Evolutionary conservation across 352 stramenopile genomes (phyloP).

Genomic region (Globisporangium emineosum): DNA sequence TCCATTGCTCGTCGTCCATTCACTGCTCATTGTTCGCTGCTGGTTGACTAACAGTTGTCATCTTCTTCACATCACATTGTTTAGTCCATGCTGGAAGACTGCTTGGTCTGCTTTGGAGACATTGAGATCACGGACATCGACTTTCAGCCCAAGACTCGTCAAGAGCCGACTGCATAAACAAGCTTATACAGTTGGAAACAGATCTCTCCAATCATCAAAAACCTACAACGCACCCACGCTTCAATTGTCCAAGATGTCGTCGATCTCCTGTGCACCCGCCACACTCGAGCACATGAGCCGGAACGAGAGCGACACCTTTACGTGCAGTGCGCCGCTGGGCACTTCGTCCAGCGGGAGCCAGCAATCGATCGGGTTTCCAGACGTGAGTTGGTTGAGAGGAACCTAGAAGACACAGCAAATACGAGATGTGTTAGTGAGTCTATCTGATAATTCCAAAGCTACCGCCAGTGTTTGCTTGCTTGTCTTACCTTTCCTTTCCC

Average conservation of each 20-base stretch:
- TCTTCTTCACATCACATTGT: neutral
- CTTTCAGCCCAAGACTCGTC: conserved; percentile 8
- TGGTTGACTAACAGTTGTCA: too few species aligned
- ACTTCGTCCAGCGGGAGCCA: conserved; percentile 71
- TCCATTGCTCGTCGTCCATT: too few species aligned
- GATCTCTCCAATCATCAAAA: neutral
- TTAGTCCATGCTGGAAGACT: conserved; percentile 30
- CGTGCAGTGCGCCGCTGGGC: conserved; percentile 46
- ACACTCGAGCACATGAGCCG: conserved; percentile 76
- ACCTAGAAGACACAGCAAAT: conserved; percentile 27
- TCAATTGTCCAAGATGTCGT: conserved; percentile 17
- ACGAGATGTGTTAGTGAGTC: neutral
- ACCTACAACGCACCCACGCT: neutral
- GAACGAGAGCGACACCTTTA: conserved; percentile 69
- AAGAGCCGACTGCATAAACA: neutral
- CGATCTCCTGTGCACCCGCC: conserved; percentile 20
- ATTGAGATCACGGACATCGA: conserved; percentile 32
- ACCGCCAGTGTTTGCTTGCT: neutral
- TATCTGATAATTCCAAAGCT: neutral
- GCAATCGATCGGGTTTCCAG: conserved; percentile 56
- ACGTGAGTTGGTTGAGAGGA: conserved; percentile 49
- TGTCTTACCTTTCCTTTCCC: conserved; percentile 50
- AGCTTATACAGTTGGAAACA: neutral
- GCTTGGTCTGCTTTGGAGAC: conserved; percentile 44
- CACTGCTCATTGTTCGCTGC: too few species aligned